phyloP scores from a whole-genome alignment of 2,329 filamentous ascomycete genomes.

The Blumeria hordei region DNA sequence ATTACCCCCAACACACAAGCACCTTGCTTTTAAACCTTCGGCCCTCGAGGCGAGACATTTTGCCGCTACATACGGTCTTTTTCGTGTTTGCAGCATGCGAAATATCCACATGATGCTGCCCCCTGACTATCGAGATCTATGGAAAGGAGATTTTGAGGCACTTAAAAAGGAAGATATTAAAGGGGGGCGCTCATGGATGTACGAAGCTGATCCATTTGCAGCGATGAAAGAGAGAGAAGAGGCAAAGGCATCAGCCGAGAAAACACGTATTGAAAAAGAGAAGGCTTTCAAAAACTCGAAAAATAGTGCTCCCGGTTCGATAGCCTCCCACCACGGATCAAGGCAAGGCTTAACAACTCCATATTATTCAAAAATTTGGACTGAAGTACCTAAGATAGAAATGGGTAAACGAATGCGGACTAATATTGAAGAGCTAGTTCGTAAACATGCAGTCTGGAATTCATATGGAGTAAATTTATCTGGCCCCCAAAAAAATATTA shows the following conservation, averaged over 20 bases:
- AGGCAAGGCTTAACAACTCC: constrained; percentile 14
- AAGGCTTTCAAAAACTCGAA: constrained; percentile 42
- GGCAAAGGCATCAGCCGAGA: constrained; percentile 49
- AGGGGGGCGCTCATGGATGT: constrained; percentile 68
- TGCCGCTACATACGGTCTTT: constrained; percentile 75
- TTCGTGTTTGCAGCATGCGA: constrained; percentile 81
- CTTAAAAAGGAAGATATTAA: constrained; percentile 63
- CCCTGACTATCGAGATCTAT: constrained; percentile 67
- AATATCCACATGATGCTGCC: constrained; percentile 90
- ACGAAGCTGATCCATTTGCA: constrained; percentile 83
- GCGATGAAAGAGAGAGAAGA: constrained; percentile 59
- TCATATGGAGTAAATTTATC: constrained; percentile 47
- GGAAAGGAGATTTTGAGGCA: constrained; percentile 67
- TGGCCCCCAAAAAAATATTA: constrained; percentile 26
- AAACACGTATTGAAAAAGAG: constrained; percentile 51
- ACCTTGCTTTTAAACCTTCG: constrained; percentile 51
- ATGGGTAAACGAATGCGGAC: constrained; percentile 64
- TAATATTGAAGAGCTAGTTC: constrained; percentile 57
- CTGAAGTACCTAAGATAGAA: constrained; percentile 67
- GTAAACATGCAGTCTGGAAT: constrained; percentile 69
- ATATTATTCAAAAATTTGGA: constrained; percentile 46
- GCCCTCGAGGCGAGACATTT: constrained; percentile 83
- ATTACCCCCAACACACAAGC: constrained; percentile 50
- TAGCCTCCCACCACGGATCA: constrained; percentile 18
- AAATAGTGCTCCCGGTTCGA: constrained; percentile 27